Evolutionary conservation across 192 early-diverging fungal genomes (phyloP).

Genomic region (Coemansia sp.): DNA sequence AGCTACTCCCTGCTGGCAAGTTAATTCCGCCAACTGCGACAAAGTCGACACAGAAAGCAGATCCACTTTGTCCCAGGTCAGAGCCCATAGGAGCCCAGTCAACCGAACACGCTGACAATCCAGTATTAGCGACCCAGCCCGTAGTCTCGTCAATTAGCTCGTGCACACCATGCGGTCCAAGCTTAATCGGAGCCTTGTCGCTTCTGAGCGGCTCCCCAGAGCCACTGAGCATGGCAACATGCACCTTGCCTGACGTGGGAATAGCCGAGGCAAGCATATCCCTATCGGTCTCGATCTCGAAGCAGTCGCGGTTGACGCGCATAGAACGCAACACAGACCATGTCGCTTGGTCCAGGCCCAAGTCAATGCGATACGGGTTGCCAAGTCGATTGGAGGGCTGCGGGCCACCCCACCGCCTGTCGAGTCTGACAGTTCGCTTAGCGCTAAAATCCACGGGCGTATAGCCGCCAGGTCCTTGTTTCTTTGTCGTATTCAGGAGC

Average conservation of each 20-base stretch:
- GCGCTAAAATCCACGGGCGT: background rate
- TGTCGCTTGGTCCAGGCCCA: conserved; percentile 19
- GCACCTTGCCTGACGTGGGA: background rate
- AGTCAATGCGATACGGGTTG: conserved; percentile 32
- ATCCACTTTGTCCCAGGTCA: background rate
- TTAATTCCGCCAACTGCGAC: conserved; percentile 32
- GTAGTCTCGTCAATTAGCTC: background rate
- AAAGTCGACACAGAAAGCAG: conserved; percentile 13
- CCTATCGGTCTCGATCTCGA: conserved; percentile 12
- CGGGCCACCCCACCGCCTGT: conserved; percentile 26
- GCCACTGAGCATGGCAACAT: background rate
- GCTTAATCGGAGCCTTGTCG: background rate
- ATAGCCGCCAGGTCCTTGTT: background rate
- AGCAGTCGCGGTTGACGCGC: background rate
- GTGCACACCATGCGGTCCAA: conserved; percentile 9
- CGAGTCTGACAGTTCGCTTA: background rate
- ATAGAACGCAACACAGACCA: conserved; percentile 27
- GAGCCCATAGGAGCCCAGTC: conserved; percentile 42
- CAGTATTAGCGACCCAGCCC: conserved; percentile 28
- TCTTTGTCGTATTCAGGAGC: background rate
- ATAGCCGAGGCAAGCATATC: background rate
- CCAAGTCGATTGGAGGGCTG: background rate
- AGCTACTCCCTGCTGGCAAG: background rate
- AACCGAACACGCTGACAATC: conserved; percentile 16
- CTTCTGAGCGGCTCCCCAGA: background rate